A percentile compares a stretch with the other conserved stretches of the same genome.
These are phyloP conservation scores for Trichosporon faecale DNA, from an alignment of 1,284 basidiomycete genomes.

Conservation along the genomic window DNA sequence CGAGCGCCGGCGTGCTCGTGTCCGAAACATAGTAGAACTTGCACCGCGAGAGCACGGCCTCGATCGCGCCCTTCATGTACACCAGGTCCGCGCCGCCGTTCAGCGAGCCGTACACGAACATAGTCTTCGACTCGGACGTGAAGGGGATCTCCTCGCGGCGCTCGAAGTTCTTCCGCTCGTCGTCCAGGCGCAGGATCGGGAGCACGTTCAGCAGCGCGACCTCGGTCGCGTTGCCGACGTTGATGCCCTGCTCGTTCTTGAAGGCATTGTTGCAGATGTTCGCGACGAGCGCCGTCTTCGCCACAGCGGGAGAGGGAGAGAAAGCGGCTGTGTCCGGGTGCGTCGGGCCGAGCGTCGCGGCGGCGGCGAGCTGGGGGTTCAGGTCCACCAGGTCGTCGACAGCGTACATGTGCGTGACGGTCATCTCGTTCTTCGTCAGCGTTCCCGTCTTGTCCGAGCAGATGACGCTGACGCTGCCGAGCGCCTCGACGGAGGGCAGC, in stretches of 20 bases:
- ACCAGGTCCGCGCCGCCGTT: conserved; percentile 64
- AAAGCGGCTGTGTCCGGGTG: conserved; percentile 53
- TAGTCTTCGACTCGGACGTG: conserved; percentile 87
- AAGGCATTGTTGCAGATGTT: conserved; percentile 60
- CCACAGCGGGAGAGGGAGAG: conserved; percentile 56
- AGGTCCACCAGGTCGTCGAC: conserved; percentile 76
- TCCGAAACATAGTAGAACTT: conserved; percentile 83
- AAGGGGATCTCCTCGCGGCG: conserved; percentile 80
- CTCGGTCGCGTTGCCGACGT: conserved; percentile 83
- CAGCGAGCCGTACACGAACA: conserved; percentile 75
- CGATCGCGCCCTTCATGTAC: conserved; percentile 91
- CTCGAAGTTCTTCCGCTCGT: conserved; percentile 68
- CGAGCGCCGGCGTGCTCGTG: conserved; percentile 72
- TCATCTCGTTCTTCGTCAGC: conserved; percentile 92
- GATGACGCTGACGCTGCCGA: conserved; percentile 91
- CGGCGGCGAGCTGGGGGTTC: conserved; percentile 56
- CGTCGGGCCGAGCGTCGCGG: conserved; percentile 60
- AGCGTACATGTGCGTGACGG: conserved; percentile 80
- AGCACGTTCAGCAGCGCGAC: conserved; percentile 85
- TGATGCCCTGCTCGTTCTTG: conserved; percentile 67
- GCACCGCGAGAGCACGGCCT: conserved; percentile 79
- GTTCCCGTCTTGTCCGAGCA: conserved; percentile 99
- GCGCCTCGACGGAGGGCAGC: conserved; percentile 87
- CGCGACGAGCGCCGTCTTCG: conserved; percentile 65
- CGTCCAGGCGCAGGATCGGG: conserved; percentile 65